Conservation (phyloP, 2,329 filamentous ascomycete genomes). For the Sporothrix protearum region DNA sequence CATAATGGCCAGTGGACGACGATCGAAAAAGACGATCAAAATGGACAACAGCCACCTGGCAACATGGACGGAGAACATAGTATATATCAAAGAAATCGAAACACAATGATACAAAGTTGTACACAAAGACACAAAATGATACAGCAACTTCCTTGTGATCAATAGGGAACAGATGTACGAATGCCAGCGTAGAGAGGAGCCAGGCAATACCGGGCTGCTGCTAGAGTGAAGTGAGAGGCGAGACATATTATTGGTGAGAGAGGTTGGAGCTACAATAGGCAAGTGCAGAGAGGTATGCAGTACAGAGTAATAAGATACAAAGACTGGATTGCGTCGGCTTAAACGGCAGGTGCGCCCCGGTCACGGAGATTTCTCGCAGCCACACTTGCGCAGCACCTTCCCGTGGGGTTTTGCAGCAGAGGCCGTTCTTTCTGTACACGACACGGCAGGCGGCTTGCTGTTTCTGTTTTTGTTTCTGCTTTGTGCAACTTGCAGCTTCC, state of each 20-base stretch:
- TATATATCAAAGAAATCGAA: no score
- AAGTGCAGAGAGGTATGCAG: no score
- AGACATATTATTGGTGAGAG: not conserved
- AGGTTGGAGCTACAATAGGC: not conserved
- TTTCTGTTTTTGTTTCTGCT: not conserved
- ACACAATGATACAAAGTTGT: slow-evolving; percentile 13
- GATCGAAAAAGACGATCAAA: not conserved
- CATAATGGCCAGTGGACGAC: not conserved
- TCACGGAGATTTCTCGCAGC: not conserved
- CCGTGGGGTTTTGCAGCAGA: not conserved
- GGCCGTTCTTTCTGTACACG: not conserved
- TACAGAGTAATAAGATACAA: no score
- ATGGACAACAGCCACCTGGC: slow-evolving; percentile 6
- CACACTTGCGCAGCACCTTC: not conserved
- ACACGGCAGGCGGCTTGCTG: not conserved
- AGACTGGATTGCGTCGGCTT: not conserved
- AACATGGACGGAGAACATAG: not conserved
- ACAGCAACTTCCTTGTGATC: no score
- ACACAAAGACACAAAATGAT: slow-evolving; percentile 14
- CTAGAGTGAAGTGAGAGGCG: slow-evolving; percentile 5
- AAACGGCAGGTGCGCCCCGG: not conserved
- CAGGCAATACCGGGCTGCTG: slow-evolving; percentile 23
- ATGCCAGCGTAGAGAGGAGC: not conserved
- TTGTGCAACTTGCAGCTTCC: not conserved
- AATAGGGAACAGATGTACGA: not conserved